Evolutionary conservation across 495 filamentous ascomycete genomes (phyloP).

Genomic region (Chaetomium cochliodes): DNA sequence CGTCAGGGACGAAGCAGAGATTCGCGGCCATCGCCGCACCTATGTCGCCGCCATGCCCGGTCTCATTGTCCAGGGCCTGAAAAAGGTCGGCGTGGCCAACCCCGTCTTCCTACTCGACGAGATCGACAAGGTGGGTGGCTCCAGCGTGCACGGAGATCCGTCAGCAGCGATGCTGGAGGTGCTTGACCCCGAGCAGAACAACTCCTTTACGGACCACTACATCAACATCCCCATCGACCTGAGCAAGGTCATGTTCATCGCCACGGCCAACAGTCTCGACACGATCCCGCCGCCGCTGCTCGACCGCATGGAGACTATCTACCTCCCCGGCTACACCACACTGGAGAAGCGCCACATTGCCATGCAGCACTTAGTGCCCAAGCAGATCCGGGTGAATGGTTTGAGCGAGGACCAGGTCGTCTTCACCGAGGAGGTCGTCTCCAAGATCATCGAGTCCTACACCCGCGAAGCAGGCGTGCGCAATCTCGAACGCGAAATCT

Average conservation of each 20-base stretch:
- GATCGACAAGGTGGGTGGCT: slow-evolving; percentile 93
- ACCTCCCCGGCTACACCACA: slow-evolving; percentile 91
- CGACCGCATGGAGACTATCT: slow-evolving; percentile 95
- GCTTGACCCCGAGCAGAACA: slow-evolving; percentile 95
- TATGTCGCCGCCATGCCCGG: slow-evolving; percentile 99
- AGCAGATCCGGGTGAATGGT: slow-evolving; percentile 80
- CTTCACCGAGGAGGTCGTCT: slow-evolving; percentile 78
- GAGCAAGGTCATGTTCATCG: slow-evolving; percentile 95
- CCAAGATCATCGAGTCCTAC: slow-evolving; percentile 92
- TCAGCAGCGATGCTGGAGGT: slow-evolving; percentile 99
- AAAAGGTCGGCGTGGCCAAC: slow-evolving; percentile 94
- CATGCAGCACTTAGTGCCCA: slow-evolving; percentile 86
- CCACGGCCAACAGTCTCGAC: slow-evolving; percentile 94
- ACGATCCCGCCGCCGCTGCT: slow-evolving; percentile 94
- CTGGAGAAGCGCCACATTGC: slow-evolving; percentile 98
- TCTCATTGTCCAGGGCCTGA: slow-evolving; percentile 87
- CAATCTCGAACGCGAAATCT: slow-evolving; percentile 93
- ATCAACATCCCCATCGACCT: slow-evolving; percentile 94
- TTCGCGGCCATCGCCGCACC: slow-evolving; percentile 90
- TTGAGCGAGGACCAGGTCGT: slow-evolving; percentile 69
- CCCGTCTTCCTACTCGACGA: slow-evolving; percentile 97
- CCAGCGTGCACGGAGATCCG: slow-evolving; percentile 93
- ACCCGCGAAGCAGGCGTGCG: slow-evolving; percentile 97
- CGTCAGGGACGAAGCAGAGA: slow-evolving; percentile 95
- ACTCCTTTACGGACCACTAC: slow-evolving; percentile 94